These are phyloP conservation scores for Nemania bipapillata DNA, from an alignment of 2,329 filamentous ascomycete species.

Conservation along the genomic window DNA sequence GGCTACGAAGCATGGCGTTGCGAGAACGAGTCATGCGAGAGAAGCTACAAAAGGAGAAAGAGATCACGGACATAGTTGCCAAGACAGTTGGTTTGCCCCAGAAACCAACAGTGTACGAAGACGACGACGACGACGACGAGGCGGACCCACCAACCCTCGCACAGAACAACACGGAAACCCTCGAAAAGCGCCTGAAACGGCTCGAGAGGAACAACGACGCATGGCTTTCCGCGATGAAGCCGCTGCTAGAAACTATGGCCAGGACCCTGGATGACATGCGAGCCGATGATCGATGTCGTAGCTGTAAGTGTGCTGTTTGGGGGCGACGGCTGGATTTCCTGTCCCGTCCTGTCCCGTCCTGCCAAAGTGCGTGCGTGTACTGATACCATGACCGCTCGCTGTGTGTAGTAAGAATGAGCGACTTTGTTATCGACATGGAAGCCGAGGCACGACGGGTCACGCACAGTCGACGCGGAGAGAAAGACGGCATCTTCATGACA, in stretches of 20 bases:
- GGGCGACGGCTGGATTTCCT: not conserved
- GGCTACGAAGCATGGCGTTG: conserved; percentile 30
- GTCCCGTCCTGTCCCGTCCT: not conserved
- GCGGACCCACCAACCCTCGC: conserved; percentile 10
- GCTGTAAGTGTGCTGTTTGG: conserved; percentile 33
- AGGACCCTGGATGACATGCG: conserved; percentile 40
- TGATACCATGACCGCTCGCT: not conserved
- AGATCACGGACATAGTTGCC: conserved; percentile 42
- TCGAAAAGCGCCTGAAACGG: conserved; percentile 37
- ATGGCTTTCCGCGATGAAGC: conserved; percentile 42
- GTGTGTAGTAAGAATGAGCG: conserved; percentile 37
- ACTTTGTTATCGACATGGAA: conserved; percentile 41
- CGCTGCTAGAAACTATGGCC: conserved; percentile 37
- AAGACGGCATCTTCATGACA: not conserved
- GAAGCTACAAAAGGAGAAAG: conserved; percentile 42
- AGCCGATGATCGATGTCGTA: conserved; percentile 31
- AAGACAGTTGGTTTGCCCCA: conserved; percentile 36
- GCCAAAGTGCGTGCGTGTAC: not conserved
- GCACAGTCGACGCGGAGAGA: conserved; percentile 28
- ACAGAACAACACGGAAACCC: conserved; percentile 30
- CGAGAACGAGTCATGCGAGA: conserved; percentile 40
- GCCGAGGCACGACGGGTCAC: conserved; percentile 35
- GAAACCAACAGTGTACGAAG: conserved; percentile 7
- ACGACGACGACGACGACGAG: conserved; percentile 25
- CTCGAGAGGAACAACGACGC: conserved; percentile 41